phyloP scores from a whole-genome alignment of 768 basidiomycete genomes.

The Kwoniella pini region DNA sequence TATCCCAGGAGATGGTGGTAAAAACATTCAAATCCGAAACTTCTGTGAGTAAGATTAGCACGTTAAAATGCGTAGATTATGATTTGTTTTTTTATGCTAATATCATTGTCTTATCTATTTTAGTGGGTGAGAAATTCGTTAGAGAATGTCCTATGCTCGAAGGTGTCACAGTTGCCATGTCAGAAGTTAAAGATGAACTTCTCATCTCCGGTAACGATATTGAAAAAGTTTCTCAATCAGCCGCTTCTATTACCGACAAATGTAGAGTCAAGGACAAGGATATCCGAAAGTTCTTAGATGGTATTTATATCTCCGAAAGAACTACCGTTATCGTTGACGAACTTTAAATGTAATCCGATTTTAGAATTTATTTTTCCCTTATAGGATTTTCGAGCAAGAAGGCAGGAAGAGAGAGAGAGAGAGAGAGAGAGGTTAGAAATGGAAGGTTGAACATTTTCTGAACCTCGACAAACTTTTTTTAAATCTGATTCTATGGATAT shows the following conservation, averaged over 20 bases:
- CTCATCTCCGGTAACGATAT: constrained; percentile 94
- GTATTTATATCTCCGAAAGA: constrained; percentile 54
- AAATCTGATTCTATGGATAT: too few species aligned
- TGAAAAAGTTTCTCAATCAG: constrained; percentile 95
- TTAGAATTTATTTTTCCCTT: neutral
- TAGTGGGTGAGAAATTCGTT: constrained; percentile 68
- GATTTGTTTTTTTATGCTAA: too few species aligned
- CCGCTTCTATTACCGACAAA: constrained; percentile 93
- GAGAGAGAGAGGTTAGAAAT: neutral
- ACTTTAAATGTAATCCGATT: constrained; percentile 7
- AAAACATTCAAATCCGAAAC: constrained; percentile 55
- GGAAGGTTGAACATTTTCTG: too few species aligned
- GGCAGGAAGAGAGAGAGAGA: neutral
- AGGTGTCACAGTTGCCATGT: constrained; percentile 61
- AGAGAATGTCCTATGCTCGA: constrained; percentile 88
- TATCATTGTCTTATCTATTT: too few species aligned
- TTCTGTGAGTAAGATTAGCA: constrained; percentile 45
- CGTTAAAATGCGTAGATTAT: too few species aligned
- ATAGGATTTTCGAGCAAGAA: constrained; percentile 8
- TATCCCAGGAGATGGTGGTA: constrained; percentile 60
- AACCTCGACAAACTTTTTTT: too few species aligned
- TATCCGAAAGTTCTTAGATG: constrained; percentile 91
- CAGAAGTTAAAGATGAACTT: constrained; percentile 58
- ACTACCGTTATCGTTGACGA: constrained; percentile 48
- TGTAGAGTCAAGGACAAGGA: constrained; percentile 98